Evolutionary conservation across 2,329 filamentous ascomycete genomes (phyloP).

Genomic region (Aotearoamyces nothofagi): DNA sequence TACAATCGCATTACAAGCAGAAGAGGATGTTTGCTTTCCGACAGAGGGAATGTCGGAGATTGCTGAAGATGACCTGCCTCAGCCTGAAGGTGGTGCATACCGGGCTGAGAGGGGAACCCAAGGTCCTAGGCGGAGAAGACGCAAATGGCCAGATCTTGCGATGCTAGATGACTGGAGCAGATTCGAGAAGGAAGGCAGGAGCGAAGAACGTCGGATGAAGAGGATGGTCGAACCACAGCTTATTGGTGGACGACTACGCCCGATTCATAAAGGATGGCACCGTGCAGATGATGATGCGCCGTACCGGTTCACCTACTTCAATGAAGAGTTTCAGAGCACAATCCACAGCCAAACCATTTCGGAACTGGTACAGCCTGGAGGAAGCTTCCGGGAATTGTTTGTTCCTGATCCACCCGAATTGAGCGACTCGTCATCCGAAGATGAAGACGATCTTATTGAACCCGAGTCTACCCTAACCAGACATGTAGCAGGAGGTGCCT

Average conservation of each 20-base stretch:
- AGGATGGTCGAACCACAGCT: constrained; percentile 89
- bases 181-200: constrained; percentile 79
- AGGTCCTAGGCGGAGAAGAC: constrained; percentile 35
- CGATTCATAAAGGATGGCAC: constrained; percentile 70
- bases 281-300: constrained; percentile 78
- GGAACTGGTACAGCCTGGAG: constrained; percentile 74
- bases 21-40: constrained; percentile 89
- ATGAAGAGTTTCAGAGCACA: constrained; percentile 89
- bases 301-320: constrained; percentile 97
- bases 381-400: constrained; percentile 77
- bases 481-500: constrained; percentile 1
- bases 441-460: constrained; percentile 35
- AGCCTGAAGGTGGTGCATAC: constrained; percentile 27
- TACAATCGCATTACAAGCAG: constrained; percentile 47
- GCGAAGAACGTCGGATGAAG: constrained; percentile 70
- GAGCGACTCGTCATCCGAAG: constrained; percentile 51
- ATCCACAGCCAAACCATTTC: constrained; percentile 94
- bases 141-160: constrained; percentile 74
- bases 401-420: constrained; percentile 70
- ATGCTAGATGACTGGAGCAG: constrained; percentile 80
- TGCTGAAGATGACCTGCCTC: constrained; percentile 56
- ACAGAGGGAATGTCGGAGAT: constrained; percentile 65
- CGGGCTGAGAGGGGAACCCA: constrained; percentile 9
- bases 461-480: constrained; percentile 21
- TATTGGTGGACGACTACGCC: constrained; percentile 76